These are phyloP conservation scores for Eimeria acervulina DNA, from an alignment of 169 alveolate species.

Conservation along the genomic window DNA sequence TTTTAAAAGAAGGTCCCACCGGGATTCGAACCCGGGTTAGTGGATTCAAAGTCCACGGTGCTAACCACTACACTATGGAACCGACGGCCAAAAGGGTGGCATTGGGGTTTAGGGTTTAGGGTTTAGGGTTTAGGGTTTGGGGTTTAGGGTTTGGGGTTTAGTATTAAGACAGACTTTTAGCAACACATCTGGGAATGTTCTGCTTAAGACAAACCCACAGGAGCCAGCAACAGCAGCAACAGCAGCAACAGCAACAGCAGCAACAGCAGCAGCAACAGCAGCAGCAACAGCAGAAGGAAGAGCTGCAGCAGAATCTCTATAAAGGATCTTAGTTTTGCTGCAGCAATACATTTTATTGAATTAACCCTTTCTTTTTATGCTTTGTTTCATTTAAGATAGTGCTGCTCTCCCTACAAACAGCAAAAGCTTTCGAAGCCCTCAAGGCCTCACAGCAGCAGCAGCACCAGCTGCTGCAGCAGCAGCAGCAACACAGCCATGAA, in stretches of 20 bases:
- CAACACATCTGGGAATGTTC: too few species aligned
- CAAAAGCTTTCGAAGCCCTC: background rate
- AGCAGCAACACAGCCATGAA: background rate
- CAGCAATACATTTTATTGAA: too few species aligned
- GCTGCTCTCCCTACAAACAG: too few species aligned
- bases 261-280: slow-evolving; percentile 25
- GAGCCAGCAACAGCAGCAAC: background rate
- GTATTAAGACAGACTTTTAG: too few species aligned
- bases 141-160: slow-evolving; percentile 27
- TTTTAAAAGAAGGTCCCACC: slow-evolving; percentile 75
- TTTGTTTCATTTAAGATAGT: too few species aligned
- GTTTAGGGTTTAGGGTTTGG: too few species aligned
- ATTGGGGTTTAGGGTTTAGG: background rate
- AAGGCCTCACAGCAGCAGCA: background rate
- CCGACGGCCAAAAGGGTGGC: slow-evolving; percentile 27
- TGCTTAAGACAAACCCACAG: too few species aligned
- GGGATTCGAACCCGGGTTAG: slow-evolving; percentile 86
- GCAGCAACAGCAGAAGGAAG: slow-evolving; percentile 16
- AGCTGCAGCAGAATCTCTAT: background rate
- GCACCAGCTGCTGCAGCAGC: background rate
- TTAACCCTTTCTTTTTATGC: too few species aligned
- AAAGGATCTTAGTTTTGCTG: background rate
- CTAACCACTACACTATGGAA: slow-evolving; percentile 86
- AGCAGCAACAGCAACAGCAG: background rate
- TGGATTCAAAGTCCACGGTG: slow-evolving; percentile 86